Base-by-base conservation (phyloP, 148 eudicot genomes). In the Fallopia convolvulus region DNA sequence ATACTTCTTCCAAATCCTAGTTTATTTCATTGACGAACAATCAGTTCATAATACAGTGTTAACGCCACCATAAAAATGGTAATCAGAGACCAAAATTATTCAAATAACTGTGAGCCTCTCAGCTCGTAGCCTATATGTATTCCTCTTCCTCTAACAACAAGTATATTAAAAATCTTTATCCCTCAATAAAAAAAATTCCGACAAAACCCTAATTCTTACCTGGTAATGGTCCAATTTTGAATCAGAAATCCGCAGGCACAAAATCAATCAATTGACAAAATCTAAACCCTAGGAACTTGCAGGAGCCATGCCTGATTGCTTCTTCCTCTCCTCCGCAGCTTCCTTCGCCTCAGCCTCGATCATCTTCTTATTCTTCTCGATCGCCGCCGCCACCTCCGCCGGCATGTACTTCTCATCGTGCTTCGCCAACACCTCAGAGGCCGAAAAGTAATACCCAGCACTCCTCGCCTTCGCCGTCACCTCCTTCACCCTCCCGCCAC, bases 321-420 rank as follows among this genome's bases (percentile, higher is more conserved):
- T 84, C 63, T 84, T 80, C 78, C 61, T 85, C 73, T 80, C 80
- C 33, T 79, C 85, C 20, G 81, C 88, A 12, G 81, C 85, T 73
- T 72, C 87, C 58, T 80, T 78, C 9, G 81, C 85, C 41, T 82
- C 88, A 10, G 81, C 85, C 65, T 68, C 82, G n/a, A 89, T 75
- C 75, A 46, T 61, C 86, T 90, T 92, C 87, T 88, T 92, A 68
- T 94, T 94, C 88, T 87, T 92, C 84, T 92, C 97, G 17, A 94
- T 82, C 15, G 99, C 98, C 41, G 79, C 81, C 8, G 98, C 98
- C 5, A 94, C 97, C 84, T 94, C 98, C 42, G 79, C 70, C 9
- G 99, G 99, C 99, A 94, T 94, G 84, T 94, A 94, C 86, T 94
- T 94, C 86, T 94, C 99, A 48, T 94, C 99, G 42, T 94, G 99